Evolutionary conservation across 169 alveolate species (phyloP), one percentile per base, ranked within the genome.

Genomic region (Plasmodium gonderi): DNA sequence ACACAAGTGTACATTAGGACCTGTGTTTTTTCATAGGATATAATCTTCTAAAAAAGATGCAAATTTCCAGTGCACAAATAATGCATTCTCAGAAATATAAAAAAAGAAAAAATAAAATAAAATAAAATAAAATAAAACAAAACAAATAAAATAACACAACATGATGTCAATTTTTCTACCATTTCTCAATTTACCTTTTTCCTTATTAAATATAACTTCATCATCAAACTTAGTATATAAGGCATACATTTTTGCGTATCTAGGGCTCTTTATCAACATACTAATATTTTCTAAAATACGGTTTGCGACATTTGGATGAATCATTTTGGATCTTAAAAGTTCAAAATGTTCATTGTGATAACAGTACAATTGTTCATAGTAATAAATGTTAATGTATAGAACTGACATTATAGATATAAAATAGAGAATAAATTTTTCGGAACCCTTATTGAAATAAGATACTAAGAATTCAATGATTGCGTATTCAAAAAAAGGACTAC

Each of bases 401-500:
- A 90, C 90, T 1, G 94, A 90, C 3, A 76, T 38, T 3, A 90
- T 64, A 45, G 91, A 45, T 31, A 90, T 77, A 77, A 78, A 72
- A 47, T 90, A 90, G 36, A 51, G 74, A 31, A 90, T 20, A 38
- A 64, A 90, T 38, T 90, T 90, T 72, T 65, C 82, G n/a, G 94
- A 33, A 47, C 80, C 90, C 49, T 78, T 90, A 45, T 90, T 90
- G 38, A 44, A 90, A 51, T 90, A 78, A 11, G 77, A 17, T 14
- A 77, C 64, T 20, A 90, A 67, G 74, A 90, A 90, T 23, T 78
- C 94, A 5, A 90, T 78, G 23, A 90, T 78, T 7, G 94, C 80
- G 51, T 60, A 78, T 23, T 90, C 94, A 68, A 90, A 90, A 78
- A 90, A 90, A 8, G 94, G 94, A 78, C 94, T 90, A 44, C 77